Base-by-base conservation (phyloP, 2,329 filamentous ascomycete genomes). In the Elsinoe arachidis region DNA sequence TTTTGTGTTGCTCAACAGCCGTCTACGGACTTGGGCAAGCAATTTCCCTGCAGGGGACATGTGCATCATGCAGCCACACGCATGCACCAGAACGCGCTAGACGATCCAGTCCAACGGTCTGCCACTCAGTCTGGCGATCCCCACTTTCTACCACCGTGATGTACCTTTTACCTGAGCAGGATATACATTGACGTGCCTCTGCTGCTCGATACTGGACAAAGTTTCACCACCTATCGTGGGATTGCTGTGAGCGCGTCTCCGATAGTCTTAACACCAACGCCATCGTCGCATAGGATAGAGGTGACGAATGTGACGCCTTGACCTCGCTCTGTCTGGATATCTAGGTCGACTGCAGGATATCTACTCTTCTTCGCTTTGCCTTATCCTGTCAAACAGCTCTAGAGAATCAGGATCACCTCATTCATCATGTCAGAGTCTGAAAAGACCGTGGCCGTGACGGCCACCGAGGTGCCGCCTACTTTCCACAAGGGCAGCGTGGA, bases 11-110 rank as follows among this genome's bases (percentile, higher is more conserved):
- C 46, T 11, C 34, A 14, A 30, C 46, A 51, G 9, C 41, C 41
- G 19, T 15, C 9, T 12, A 23, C 19, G 41, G 26, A 43, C 15
- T 19, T 3, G 21, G 41, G 10, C 11, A 11, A 43, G 39, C 39
- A 43, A 43, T 43, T 43, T 43, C n/a, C 39, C 39, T 43, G 39
- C 39, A 43, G 39, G 41, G 26, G 41, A 46, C 12, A 23, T 14
- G 10, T 19, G 6, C 30, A 19, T 10, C 26, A 34, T 35, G 23
- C 46, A 51, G 46, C 19, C 30, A 51, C 46, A 51, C 34, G 46
- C 46, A 51, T 35, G 26, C 15, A n/a, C 34, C 19, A 53, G 49
- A 34, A 53, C 34, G 35, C 49, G 49, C 34, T 53, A 37, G 17
- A 26, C 49, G 49, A 19, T 26, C 49, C 34, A 38, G 12, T 17